Base-by-base conservation (phyloP, 192 early-diverging fungal species). In the Dispira parvispora region DNA sequence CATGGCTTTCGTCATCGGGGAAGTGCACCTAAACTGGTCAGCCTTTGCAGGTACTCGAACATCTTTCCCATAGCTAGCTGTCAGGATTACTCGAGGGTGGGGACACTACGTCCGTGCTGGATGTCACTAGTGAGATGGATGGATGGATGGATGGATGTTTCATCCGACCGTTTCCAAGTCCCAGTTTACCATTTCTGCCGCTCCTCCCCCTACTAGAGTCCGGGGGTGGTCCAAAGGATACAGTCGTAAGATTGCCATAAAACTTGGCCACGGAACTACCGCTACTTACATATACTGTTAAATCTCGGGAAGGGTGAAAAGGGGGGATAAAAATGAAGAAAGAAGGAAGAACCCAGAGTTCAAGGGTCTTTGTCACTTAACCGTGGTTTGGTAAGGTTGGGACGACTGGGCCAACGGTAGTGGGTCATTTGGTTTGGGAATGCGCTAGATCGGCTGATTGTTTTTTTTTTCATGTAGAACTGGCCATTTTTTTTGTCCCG, bases 201-300 rank as follows among this genome's bases (percentile, higher is more conserved):
- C 4, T 16, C 18, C 47, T 21, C 47, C 47, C 21, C 9, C 21
- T 5, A 9, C 2, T 21, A 9, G 8, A 1, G 47, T 16, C 4
- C 2, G 47, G 47, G 8, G 16, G 47, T 21, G 18, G 47, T 49
- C 18, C 16, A 16, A 49, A 49, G 47, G 8, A 21, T 16, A 21
- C 47, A 20, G 18, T 16, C 47, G 47, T 21, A 49, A 21, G 16
- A 49, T 49, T 49, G 16, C 47, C 16, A 49, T 49, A 49, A 16
- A 16, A 49, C 47, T 21, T 16, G 4, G 18, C 21, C 47, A 38
- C 32, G 32, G 32, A 38, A 38, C 21, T 49, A 20, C 47, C 18
- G 16, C 18, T 21, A 56, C 54, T 56, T 56, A 56, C 54, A 56
- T 56, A 56, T 56, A 56, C 54, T 56, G 14, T 56, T 27, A 23